A percentile compares a stretch with the other conserved stretches of the same genome.
Evolutionary conservation across 129 eudicot genomes (phyloP).

Genomic region (Chrysanthemum lavandulifolium): DNA sequence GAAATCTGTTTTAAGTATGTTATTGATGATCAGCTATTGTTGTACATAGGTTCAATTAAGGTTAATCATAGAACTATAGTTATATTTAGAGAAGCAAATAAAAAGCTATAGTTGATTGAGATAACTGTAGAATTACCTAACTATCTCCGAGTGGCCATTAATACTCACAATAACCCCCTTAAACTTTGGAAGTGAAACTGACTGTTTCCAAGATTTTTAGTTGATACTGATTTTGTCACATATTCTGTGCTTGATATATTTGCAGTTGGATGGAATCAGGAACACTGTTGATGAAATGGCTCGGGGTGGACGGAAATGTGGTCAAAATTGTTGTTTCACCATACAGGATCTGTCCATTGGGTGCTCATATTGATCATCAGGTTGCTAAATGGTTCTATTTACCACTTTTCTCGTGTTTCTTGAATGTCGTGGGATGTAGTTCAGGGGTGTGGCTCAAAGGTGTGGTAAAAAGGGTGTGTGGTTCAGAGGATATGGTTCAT

Average conservation of each 20-base stretch:
- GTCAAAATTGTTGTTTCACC: constrained; percentile 85
- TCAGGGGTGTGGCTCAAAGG: too few relatives aligned
- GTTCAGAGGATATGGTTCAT: too few relatives aligned
- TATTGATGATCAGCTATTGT: too few relatives aligned
- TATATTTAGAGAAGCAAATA: too few relatives aligned
- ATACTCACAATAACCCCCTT: neutral
- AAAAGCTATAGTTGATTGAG: too few relatives aligned
- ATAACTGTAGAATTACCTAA: too few relatives aligned
- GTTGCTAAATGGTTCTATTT: constrained; percentile 19
- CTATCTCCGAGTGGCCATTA: too few relatives aligned
- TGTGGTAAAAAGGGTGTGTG: too few relatives aligned
- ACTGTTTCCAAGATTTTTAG: neutral
- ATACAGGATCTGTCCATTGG: constrained; percentile 91
- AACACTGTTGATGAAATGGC: constrained; percentile 63
- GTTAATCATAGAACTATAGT: too few relatives aligned
- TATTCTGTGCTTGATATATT: neutral
- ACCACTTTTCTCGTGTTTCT: neutral
- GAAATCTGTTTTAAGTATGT: too few relatives aligned
- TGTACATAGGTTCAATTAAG: too few relatives aligned
- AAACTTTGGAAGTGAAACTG: neutral
- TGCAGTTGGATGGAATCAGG: constrained; percentile 66
- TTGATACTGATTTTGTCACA: neutral
- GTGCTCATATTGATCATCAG: constrained; percentile 99
- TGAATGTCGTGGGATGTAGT: neutral
- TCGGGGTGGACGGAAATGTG: constrained; percentile 43